Base-by-base conservation (phyloP, 2,329 filamentous ascomycete genomes). In the Geosmithia flava region DNA sequence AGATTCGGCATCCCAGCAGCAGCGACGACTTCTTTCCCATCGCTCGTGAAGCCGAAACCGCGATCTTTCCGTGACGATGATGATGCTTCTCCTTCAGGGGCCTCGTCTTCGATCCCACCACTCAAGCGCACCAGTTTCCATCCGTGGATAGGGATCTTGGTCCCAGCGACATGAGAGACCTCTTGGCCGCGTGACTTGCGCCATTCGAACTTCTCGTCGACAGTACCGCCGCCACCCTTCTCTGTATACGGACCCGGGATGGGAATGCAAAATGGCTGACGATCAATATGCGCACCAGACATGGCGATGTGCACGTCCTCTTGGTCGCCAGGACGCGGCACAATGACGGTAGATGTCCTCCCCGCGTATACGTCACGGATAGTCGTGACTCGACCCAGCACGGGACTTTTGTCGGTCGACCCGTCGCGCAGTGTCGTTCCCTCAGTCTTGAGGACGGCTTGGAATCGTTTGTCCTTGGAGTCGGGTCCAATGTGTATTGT, bases 1-100 rank as follows among this genome's bases (percentile, higher is more conserved):
- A 43, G 48, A 39, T 20, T 51, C 3, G 17, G 23, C 48, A 48
- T 53, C 4, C 47, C 49, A 44, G 50, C 20, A 15, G 53, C 47
- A 17, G 53, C 53, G 8, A 55, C 53, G 17, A 55, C 47, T 46
- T 54, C 51, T 1, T 47, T 27, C 13, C 53, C 53, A 40, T 55
- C 53, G 30, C 49, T 51, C 19, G 52, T 44, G 45, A 49, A 49
- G 2, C 50, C 53, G 16, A 33, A n/a, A 2, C 44, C 40, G 1
- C 46, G 49, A 2, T 39, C 43, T 30, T 20, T 17, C 17, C 46
- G 20, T 30, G 7, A 7, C 16, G 30, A 37, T 30, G 29, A 30
- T 30, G 29, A 6, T 30, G 29, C 29, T 30, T 2, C 45, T 46
- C 16, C 33, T 23, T 19, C 43, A n/a, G n/a, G n/a, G n/a, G n/a